These are phyloP conservation scores for Coemansia aciculifera DNA, from an alignment of 192 early-diverging fungal species.

Conservation along the genomic window DNA sequence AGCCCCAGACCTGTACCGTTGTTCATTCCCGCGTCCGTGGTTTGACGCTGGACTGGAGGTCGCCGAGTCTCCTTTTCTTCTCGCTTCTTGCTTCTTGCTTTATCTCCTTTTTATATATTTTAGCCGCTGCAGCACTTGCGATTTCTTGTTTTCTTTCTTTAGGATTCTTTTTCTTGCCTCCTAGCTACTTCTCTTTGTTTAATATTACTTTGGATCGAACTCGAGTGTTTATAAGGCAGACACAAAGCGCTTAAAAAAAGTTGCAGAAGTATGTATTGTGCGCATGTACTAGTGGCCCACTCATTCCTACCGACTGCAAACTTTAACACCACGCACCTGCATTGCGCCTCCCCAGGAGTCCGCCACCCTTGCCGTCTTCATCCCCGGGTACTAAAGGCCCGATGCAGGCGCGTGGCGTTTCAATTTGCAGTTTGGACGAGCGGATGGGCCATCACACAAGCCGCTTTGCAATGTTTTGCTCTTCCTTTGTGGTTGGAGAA, in stretches of 20 bases:
- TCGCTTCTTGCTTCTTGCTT: not conserved
- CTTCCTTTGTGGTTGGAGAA: not conserved
- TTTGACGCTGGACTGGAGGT: not conserved
- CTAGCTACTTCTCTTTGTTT: not conserved
- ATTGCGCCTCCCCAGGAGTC: not conserved
- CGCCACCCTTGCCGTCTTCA: not conserved
- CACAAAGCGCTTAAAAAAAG: not conserved
- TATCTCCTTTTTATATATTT: not conserved
- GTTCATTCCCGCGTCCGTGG: too few species aligned
- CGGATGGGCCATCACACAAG: not conserved
- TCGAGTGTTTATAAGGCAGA: not conserved
- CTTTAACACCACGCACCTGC: not conserved
- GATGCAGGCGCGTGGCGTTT: slow-evolving; percentile 5
- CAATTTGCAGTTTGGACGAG: not conserved
- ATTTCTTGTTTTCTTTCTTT: not conserved
- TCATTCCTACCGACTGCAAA: not conserved
- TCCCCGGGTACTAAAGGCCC: not conserved
- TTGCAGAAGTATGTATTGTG: not conserved
- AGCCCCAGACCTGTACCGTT: not conserved
- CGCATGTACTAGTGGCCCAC: not conserved
- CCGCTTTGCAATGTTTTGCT: not conserved
- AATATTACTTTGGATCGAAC: not conserved
- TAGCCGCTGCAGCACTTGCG: slow-evolving; percentile 1
- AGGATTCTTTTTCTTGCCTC: not conserved
- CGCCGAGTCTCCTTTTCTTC: not conserved